Conservation (phyloP, 306 rosid species). For the Quillaja saponaria region DNA sequence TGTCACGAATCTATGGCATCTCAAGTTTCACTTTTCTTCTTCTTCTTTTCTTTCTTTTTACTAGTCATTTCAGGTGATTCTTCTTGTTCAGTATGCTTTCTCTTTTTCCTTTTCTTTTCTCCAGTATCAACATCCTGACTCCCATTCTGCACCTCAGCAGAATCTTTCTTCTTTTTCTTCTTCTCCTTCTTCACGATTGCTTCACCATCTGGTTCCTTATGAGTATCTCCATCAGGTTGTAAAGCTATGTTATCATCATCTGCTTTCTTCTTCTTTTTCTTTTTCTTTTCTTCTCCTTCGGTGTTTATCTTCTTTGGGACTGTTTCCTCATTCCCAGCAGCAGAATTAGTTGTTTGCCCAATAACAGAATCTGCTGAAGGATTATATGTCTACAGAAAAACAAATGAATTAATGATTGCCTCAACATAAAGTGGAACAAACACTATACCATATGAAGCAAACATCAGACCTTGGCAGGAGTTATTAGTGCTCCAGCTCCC, state of each 20-base stretch:
- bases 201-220: conserved; percentile 29
- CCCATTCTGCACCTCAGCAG: conserved; percentile 32
- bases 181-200: conserved; percentile 45
- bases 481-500: conserved; percentile 71
- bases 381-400: conserved; percentile 72
- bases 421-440: neutral
- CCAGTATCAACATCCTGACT: conserved; percentile 18
- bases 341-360: conserved; percentile 35
- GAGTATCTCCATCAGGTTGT: conserved; percentile 29
- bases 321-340: conserved; percentile 41
- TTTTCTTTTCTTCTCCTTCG: conserved; percentile 28
- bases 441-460: conserved; percentile 9
- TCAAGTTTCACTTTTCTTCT: conserved; percentile 40
- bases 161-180: conserved; percentile 54
- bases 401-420: conserved; percentile 5
- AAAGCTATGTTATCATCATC: conserved; percentile 32
- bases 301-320: conserved; percentile 30
- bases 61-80: conserved; percentile 55
- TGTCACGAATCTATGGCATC: neutral
- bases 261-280: conserved; percentile 53
- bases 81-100: conserved; percentile 42
- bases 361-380: conserved; percentile 75
- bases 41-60: conserved; percentile 59
- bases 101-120: conserved; percentile 56
- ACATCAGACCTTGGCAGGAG: conserved; percentile 71